A percentile compares a stretch with the other conserved stretches of the same genome.
Conservation (phyloP, 2,329 filamentous ascomycete genomes). For the Parascedosporium putredinis region DNA sequence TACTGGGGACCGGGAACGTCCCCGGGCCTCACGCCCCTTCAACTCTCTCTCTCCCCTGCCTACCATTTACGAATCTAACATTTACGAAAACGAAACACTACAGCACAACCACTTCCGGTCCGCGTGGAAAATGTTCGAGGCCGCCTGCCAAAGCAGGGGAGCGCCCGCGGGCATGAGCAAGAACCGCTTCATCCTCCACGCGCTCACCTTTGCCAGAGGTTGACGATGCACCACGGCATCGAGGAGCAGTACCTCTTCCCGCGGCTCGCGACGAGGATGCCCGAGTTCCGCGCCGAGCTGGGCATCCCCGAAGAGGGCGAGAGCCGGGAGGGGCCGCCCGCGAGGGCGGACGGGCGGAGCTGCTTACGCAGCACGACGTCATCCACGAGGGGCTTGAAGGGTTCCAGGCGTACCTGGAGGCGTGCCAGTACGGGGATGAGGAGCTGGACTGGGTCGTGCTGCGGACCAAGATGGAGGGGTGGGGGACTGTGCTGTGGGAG, state of each 20-base stretch:
- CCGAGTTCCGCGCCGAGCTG: slow-evolving; percentile 50
- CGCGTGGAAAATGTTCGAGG: slow-evolving; percentile 62
- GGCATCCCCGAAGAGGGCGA: slow-evolving; percentile 12
- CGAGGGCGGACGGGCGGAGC: slow-evolving; percentile 30
- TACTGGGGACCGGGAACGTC: too few species aligned
- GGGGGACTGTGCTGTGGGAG: slow-evolving; percentile 68
- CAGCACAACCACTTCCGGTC: slow-evolving; percentile 69
- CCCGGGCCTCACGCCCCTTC: too few species aligned
- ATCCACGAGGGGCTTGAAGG: slow-evolving; percentile 69
- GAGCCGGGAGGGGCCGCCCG: too few species aligned
- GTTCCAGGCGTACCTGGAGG: slow-evolving; percentile 54
- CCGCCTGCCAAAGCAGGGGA: slow-evolving; percentile 47
- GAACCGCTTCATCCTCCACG: slow-evolving; percentile 51
- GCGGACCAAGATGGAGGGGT: slow-evolving; percentile 63
- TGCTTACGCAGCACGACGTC: slow-evolving; percentile 63
- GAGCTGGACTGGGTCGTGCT: slow-evolving; percentile 51
- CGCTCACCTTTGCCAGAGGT: slow-evolving; percentile 58
- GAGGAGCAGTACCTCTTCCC: slow-evolving; percentile 80
- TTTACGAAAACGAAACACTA: background rate
- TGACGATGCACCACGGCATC: slow-evolving; percentile 71
- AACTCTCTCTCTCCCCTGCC: too few species aligned
- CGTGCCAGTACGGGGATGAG: slow-evolving; percentile 41
- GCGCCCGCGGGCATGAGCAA: slow-evolving; percentile 56
- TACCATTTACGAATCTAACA: too few species aligned
- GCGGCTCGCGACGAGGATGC: slow-evolving; percentile 64